phyloP scores from a whole-genome alignment of 192 early-diverging fungal genomes.

The Coemansia sp. region DNA sequence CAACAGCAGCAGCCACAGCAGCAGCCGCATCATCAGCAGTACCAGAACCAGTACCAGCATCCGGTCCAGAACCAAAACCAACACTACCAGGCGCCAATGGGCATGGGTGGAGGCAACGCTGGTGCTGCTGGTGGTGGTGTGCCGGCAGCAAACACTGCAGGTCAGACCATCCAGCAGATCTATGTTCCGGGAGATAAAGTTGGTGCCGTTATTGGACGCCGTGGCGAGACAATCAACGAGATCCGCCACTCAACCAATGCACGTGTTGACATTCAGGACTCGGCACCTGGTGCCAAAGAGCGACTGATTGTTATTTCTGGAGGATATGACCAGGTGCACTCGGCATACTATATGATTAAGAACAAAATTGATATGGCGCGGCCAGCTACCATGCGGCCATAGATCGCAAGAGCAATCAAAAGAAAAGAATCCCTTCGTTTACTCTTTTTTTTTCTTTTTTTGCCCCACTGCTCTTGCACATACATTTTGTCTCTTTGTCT shows the following conservation, averaged over 20 bases:
- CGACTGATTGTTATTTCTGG: conserved; percentile 44
- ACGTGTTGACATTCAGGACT: conserved; percentile 49
- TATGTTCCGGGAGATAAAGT: conserved; percentile 44
- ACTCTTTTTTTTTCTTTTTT: too few relatives aligned
- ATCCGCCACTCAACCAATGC: conserved; percentile 40
- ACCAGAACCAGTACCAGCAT: not conserved
- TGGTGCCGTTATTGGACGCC: conserved; percentile 48
- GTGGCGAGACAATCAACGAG: conserved; percentile 47
- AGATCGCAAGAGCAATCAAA: too few relatives aligned
- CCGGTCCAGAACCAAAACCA: conserved; percentile 1
- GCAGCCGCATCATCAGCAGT: not conserved
- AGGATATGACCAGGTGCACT: conserved; percentile 45
- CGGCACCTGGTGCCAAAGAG: conserved; percentile 37
- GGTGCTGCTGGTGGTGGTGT: conserved; percentile 6
- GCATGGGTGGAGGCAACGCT: conserved; percentile 3
- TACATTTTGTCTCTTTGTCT: too few relatives aligned
- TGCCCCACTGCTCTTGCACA: too few relatives aligned
- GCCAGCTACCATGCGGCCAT: conserved; percentile 13
- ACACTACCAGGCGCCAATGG: conserved; percentile 9
- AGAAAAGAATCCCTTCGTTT: too few relatives aligned
- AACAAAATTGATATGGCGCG: conserved; percentile 33
- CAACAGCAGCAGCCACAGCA: conserved; percentile 3
- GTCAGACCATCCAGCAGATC: conserved; percentile 50
- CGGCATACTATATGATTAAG: conserved; percentile 47
- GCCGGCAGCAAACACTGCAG: conserved; percentile 3